Percentiles rank a stretch among this genome's conserved stretches.
These are phyloP conservation scores for Fagopyrum tataricum DNA, from an alignment of 148 eudicot species.

Conservation along the genomic window DNA sequence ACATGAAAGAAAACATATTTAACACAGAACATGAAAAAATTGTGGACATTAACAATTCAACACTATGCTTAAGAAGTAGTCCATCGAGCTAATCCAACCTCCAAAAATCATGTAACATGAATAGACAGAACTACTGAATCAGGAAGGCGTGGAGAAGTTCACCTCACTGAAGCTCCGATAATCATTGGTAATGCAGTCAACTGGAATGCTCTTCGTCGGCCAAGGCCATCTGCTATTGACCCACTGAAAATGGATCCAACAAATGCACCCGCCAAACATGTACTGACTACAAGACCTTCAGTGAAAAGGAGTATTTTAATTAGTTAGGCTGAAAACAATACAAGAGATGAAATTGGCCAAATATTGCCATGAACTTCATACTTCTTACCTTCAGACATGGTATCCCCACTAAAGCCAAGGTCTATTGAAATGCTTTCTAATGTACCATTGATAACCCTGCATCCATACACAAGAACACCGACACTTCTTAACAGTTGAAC, in stretches of 20 bases:
- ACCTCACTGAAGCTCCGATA: conserved; percentile 80
- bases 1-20: background rate
- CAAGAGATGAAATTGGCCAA: background rate
- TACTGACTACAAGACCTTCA: conserved; percentile 83
- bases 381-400: conserved; percentile 71
- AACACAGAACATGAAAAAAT: background rate
- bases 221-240: conserved; percentile 77
- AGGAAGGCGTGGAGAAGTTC: background rate
- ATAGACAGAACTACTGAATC: background rate
- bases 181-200: conserved; percentile 81
- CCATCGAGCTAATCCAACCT: background rate
- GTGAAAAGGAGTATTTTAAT: background rate
- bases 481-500: background rate
- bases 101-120: background rate
- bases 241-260: conserved; percentile 82
- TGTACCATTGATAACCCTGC: conserved; percentile 86
- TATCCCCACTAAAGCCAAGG: conserved; percentile 74
- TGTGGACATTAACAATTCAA: background rate
- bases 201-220: conserved; percentile 74
- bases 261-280: conserved; percentile 81
- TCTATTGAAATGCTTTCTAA: conserved; percentile 77
- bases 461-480: conserved; percentile 17
- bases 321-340: background rate
- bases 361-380: background rate
- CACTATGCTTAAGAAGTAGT: background rate